A percentile compares a stretch with the other conserved stretches of the same genome.
phyloP scores from a whole-genome alignment of 2,329 filamentous ascomycete species.

The Fulvia fulva region DNA sequence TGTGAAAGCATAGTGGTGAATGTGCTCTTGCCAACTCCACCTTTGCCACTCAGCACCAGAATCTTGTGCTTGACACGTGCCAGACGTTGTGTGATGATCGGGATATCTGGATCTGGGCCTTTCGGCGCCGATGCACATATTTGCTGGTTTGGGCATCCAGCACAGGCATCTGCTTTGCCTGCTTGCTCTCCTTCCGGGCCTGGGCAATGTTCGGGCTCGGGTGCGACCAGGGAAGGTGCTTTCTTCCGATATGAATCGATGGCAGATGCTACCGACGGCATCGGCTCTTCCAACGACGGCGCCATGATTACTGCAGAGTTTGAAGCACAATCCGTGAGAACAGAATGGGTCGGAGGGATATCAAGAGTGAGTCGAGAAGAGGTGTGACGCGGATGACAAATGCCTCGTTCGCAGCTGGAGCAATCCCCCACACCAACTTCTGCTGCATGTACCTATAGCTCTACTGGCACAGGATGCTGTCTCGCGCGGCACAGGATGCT shows the following conservation, averaged over 20 bases:
- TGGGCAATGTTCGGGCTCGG: slow-evolving; percentile 88
- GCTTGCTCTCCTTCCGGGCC: slow-evolving; percentile 75
- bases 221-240: slow-evolving; percentile 51
- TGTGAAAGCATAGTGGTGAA: slow-evolving; percentile 86
- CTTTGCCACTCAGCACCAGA: slow-evolving; percentile 88
- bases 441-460: too few relatives aligned
- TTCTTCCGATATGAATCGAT: slow-evolving; percentile 71
- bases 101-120: slow-evolving; percentile 90
- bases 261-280: slow-evolving; percentile 49
- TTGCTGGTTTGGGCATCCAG: slow-evolving; percentile 89
- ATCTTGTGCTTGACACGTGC: slow-evolving; percentile 84
- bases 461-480: too few relatives aligned
- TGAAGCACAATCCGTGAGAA: background rate
- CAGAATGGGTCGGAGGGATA: background rate
- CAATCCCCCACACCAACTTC: too few relatives aligned
- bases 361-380: background rate
- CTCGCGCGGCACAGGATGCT: too few relatives aligned
- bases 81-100: slow-evolving; percentile 79
- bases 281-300: slow-evolving; percentile 71
- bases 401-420: background rate
- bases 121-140: slow-evolving; percentile 95
- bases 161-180: slow-evolving; percentile 73
- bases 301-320: slow-evolving; percentile 55
- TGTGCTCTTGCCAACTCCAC: slow-evolving; percentile 93
- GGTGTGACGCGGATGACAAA: slow-evolving; percentile 8